Evolutionary conservation across 1,139 yeast species (phyloP).

Genomic region (Yamadazyma membranifaciens): DNA sequence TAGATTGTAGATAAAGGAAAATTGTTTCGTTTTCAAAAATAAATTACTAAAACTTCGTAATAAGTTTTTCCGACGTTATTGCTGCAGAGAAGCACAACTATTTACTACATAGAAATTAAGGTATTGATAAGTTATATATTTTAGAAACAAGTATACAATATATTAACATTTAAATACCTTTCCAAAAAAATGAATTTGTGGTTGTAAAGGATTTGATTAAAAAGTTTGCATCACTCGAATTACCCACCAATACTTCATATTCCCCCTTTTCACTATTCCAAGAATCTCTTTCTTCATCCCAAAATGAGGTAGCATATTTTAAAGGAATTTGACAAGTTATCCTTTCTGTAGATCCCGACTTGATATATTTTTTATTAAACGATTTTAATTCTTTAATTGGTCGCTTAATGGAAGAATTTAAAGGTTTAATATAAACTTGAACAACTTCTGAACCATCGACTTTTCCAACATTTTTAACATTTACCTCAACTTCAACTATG

Average conservation of each 20-base stretch:
- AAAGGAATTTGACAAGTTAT: constrained; percentile 30
- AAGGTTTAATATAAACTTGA: constrained; percentile 44
- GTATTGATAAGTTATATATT: too few relatives aligned
- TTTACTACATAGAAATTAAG: too few relatives aligned
- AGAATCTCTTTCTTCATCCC: constrained; percentile 41
- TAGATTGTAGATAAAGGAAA: too few relatives aligned
- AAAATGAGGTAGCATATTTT: constrained; percentile 50
- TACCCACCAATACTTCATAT: constrained; percentile 45
- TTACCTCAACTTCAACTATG: constrained; percentile 26
- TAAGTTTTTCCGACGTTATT: too few relatives aligned
- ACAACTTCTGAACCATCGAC: constrained; percentile 44
- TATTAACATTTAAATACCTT: neutral
- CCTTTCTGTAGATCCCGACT: constrained; percentile 33
- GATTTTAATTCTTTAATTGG: constrained; percentile 60
- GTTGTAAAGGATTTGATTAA: neutral
- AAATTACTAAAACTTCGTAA: too few relatives aligned
- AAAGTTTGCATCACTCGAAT: constrained; percentile 18
- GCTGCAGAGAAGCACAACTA: too few relatives aligned
- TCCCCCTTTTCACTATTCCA: constrained; percentile 40
- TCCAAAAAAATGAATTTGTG: neutral
- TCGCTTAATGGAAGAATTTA: constrained; percentile 42
- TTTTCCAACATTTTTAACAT: constrained; percentile 42
- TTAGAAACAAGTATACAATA: too few relatives aligned
- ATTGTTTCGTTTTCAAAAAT: too few relatives aligned
- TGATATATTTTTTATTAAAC: constrained; percentile 44